Evolutionary conservation across 1,139 yeast genomes (phyloP), one percentile per base, ranked within the genome.

Genomic region (Yamadazyma dushanensis): DNA sequence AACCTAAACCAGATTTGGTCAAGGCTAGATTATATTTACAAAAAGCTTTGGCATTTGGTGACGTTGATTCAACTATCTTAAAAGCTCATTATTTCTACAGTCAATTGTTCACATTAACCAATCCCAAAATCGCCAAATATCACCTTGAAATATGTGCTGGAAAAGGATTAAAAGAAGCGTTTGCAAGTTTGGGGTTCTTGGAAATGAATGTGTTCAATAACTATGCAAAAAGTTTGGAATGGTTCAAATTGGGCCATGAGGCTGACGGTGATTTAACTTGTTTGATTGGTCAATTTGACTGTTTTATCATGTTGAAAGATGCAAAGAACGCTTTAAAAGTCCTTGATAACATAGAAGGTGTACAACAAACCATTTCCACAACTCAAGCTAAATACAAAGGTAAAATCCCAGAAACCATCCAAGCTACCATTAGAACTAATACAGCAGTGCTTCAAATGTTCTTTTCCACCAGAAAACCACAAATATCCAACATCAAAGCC

Each of bases 161-260:
- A 5, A 77, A 76, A 45, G 96, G 96, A 0, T 76, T 88, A 32
- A 73, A 70, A 45, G 95, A 89, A 47, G 73, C 90, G 6, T 85
- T 88, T 52, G 76, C 81, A 13, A 76, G 82, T 17, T 61, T 89
- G 33, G 97, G 97, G 1, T 84, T 83, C 54, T 58, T 88, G 44
- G 92, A 88, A 47, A 60, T 88, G 63, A 80, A 80, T 46, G 76
- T 82, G 38, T 84, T 81, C 53, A 61, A 67, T n/a, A 66, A 80
- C 47, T 51, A 56, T 14, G 38, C 43, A 4, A 78, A 78, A 46
- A 87, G 95, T 0, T 62, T 70, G 26, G 88, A 87, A 52, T 90
- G 97, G 97, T 88, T 89, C 61, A 76, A 76, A 47, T 61, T 89
- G 31, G 97, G 96, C 0, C 70, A 77, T 25, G 92, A 85, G 43